Base-by-base conservation (phyloP, 208 protist genomes). In the Trypanosoma lewisi region DNA sequence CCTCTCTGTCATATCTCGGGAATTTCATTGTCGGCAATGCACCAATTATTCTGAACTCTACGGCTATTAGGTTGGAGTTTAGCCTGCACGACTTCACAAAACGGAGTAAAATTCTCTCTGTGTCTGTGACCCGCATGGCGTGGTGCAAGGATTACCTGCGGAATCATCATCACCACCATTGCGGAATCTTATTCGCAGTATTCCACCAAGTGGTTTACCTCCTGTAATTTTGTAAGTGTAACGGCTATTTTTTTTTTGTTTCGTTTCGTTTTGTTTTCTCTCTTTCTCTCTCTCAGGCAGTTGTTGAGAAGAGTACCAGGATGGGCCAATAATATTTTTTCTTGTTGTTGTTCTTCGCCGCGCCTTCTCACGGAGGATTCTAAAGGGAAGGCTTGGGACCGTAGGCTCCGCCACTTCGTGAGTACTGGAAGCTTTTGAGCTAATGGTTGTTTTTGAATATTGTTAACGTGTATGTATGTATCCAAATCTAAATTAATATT, bases 201-300 rank as follows among this genome's bases (percentile, higher is more conserved):
- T 50, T 14, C 30, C 42, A 28, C 34, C n/a, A 25, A 23, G 37
- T 6, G 50, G 63, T 55, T 55, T 31, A 33, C 30, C 16, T 52
- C 45, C 25, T 52, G 48, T 33, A 55, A 52, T 28, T 55, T 64
- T 47, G 41, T 64, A 8, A 64, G 42, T 64, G 45, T 55, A 6
- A 52, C 58, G 21, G 39, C 39, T 25, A n/a, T 55, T 55, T 33
- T 33, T 55, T 25, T 55, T 55, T 55, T 55, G 4, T 55, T 33
- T 67, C 28, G 23, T 31, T 14, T 19, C 17, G 7, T 47, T 56
- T 37, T 34, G 54, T 45, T 51, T 70, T 62, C 63, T 28, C 63
- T 70, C 33, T 63, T 62, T 52, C 51, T 60, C 53, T 51, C 50
- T 33, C 25, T 56, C 17, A 17, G n/a, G 41, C 47, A n/a, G n/a